Conservation (phyloP, 306 rosid species). For the Gastrolobium bilobum region DNA sequence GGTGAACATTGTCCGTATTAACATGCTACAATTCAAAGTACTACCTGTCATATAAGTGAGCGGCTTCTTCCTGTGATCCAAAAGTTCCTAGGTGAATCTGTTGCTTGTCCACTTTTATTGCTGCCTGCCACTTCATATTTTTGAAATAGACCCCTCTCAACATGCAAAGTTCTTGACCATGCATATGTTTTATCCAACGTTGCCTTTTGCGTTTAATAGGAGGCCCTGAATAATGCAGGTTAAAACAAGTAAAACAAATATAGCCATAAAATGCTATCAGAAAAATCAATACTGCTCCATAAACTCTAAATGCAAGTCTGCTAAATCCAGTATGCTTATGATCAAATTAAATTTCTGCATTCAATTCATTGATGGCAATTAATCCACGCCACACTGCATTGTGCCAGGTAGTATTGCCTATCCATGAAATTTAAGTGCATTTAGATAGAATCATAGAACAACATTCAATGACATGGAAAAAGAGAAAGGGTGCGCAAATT, state of each 20-base stretch:
- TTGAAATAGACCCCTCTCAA: constrained; percentile 92
- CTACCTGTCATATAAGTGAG: constrained; percentile 91
- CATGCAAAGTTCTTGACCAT: constrained; percentile 72
- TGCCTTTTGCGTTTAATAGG: constrained; percentile 82
- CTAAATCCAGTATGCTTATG: neutral
- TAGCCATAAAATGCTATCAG: neutral
- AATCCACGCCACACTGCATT: neutral
- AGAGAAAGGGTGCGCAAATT: neutral
- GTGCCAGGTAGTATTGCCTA: neutral
- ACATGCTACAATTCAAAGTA: constrained; percentile 20
- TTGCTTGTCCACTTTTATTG: constrained; percentile 91
- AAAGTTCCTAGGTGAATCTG: constrained; percentile 94
- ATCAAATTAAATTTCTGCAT: neutral
- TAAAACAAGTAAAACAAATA: neutral
- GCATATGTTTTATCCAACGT: constrained; percentile 71
- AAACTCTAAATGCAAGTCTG: neutral
- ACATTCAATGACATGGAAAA: constrained; percentile 7
- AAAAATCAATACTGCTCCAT: neutral
- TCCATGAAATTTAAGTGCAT: neutral
- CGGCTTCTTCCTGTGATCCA: constrained; percentile 90
- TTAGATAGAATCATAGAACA: neutral
- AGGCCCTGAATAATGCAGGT: constrained; percentile 56
- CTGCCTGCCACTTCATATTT: constrained; percentile 96
- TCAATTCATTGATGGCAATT: neutral
- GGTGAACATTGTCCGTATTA: neutral